phyloP scores from a whole-genome alignment of 108 stramenopile species.

The Nannochloropsis gaditana region DNA sequence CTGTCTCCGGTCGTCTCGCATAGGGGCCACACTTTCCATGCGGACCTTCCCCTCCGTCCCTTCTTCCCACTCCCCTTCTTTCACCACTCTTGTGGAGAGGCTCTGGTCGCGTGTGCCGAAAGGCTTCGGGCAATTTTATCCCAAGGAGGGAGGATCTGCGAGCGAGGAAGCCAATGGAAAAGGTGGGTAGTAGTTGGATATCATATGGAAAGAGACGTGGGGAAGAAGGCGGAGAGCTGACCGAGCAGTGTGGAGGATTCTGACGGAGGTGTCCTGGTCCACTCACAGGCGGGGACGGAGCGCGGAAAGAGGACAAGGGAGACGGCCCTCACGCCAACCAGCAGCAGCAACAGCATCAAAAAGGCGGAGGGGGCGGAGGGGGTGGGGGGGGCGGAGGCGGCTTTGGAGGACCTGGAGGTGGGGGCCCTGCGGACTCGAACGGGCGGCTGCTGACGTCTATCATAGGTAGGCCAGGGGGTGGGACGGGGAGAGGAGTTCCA shows the following conservation, averaged over 20 bases:
- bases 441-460: background rate
- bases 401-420: background rate
- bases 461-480: background rate
- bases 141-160: slow-evolving; percentile 7
- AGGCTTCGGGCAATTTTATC: slow-evolving; percentile 43
- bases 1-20: background rate
- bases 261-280: background rate
- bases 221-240: background rate
- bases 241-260: background rate
- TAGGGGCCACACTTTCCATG: background rate
- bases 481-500: background rate
- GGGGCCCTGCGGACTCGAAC: background rate
- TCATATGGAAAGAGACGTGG: background rate
- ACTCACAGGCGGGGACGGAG: slow-evolving; percentile 10
- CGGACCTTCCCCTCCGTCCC: background rate
- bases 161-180: too few relatives aligned
- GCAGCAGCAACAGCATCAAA: background rate
- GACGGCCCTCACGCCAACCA: background rate
- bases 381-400: background rate
- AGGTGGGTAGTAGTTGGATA: background rate
- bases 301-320: background rate
- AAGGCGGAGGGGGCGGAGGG: background rate
- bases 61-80: background rate
- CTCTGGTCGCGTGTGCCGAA: slow-evolving; percentile 26
- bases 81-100: background rate